Conservation (phyloP, 768 basidiomycete species). For the Leccinellum albellum region DNA sequence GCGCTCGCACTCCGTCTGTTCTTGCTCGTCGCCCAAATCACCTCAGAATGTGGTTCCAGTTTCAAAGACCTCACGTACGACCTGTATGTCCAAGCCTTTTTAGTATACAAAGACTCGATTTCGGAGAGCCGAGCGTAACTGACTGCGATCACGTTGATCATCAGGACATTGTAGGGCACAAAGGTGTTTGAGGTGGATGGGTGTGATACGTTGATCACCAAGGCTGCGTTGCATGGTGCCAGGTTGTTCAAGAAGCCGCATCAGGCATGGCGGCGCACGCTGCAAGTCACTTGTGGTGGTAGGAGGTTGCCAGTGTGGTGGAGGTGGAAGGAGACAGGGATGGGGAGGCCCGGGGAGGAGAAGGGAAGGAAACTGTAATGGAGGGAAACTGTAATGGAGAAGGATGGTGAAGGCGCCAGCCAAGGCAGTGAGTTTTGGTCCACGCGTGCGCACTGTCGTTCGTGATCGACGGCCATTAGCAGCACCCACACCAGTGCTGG, state of each 20-base stretch:
- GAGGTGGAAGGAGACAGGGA: constrained; percentile 38
- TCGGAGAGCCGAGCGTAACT: constrained; percentile 94
- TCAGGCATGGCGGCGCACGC: constrained; percentile 91
- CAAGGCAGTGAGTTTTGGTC: no score
- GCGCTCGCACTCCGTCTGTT: constrained; percentile 89
- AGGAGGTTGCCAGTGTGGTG: constrained; percentile 54
- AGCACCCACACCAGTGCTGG: no score
- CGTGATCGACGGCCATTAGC: no score
- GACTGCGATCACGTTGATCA: constrained; percentile 93
- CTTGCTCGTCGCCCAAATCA: constrained; percentile 91
- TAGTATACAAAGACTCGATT: constrained; percentile 96
- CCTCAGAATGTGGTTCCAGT: constrained; percentile 89
- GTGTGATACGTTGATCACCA: constrained; percentile 97
- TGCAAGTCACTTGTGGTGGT: constrained; percentile 99
- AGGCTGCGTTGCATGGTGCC: no score
- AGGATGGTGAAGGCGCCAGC: constrained; percentile 38
- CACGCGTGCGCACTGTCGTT: no score
- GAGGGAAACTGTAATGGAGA: constrained; percentile 23
- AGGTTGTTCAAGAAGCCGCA: constrained; percentile 98
- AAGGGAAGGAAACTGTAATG: no score
- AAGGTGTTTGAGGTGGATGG: constrained; percentile 91
- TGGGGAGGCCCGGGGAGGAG: constrained; percentile 12
- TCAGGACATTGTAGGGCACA: constrained; percentile 83
- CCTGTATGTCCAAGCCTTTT: constrained; percentile 96
- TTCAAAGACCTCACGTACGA: constrained; percentile 97